These are phyloP conservation scores for Gautieria morchelliformis DNA, from an alignment of 768 basidiomycete genomes.

Conservation along the genomic window DNA sequence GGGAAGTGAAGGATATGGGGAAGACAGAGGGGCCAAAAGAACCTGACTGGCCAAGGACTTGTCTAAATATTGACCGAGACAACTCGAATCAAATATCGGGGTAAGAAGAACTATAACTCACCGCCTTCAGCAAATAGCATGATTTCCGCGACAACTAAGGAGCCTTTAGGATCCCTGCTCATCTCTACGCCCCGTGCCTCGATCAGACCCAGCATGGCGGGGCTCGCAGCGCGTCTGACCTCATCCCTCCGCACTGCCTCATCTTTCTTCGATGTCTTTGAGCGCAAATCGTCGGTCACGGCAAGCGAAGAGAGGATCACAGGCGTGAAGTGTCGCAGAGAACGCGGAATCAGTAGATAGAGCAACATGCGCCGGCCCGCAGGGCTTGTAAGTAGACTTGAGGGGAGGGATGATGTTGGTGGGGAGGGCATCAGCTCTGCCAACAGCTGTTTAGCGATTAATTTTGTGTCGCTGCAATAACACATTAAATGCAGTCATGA, in stretches of 20 bases:
- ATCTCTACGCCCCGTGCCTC: constrained; percentile 49
- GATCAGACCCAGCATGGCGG: constrained; percentile 63
- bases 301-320: constrained; percentile 61
- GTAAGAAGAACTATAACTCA: constrained; percentile 26
- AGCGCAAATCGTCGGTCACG: constrained; percentile 60
- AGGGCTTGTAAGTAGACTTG: constrained; percentile 41
- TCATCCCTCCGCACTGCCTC: constrained; percentile 52
- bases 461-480: constrained; percentile 71
- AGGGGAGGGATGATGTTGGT: constrained; percentile 33
- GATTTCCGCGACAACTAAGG: constrained; percentile 68
- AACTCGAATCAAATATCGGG: background rate
- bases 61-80: constrained; percentile 34
- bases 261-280: constrained; percentile 81
- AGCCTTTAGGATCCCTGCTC: constrained; percentile 69
- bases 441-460: constrained; percentile 71
- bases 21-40: constrained; percentile 47
- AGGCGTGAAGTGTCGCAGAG: constrained; percentile 81
- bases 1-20: constrained; percentile 42
- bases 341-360: constrained; percentile 76
- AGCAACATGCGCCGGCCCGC: constrained; percentile 69
- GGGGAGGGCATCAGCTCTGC: constrained; percentile 37
- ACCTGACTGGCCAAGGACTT: constrained; percentile 53
- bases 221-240: constrained; percentile 63
- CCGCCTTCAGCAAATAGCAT: constrained; percentile 84
- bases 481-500: background rate